Evolutionary conservation across 129 eudicot species (phyloP).

Genomic region (Dittrichia graveolens): DNA sequence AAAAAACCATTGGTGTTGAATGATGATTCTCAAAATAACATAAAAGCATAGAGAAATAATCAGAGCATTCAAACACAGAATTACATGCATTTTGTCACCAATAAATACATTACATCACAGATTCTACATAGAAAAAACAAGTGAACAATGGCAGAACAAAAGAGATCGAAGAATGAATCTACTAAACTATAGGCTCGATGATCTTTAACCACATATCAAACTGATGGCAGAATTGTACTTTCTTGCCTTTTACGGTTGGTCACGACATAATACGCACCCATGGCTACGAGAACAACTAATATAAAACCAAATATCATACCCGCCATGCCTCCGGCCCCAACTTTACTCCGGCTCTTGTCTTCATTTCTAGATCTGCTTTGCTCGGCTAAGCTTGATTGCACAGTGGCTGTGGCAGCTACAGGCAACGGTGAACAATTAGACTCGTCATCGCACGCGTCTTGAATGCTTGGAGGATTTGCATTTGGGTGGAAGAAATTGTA

Average conservation of each 20-base stretch:
- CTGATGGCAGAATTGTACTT: slow-evolving; percentile 44
- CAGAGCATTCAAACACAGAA: neutral
- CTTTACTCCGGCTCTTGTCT: slow-evolving; percentile 20
- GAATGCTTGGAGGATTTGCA: slow-evolving; percentile 30
- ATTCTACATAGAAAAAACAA: slow-evolving; percentile 11
- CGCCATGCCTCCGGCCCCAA: slow-evolving; percentile 57
- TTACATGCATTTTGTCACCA: slow-evolving; percentile 26
- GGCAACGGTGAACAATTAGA: slow-evolving; percentile 57
- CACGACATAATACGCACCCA: slow-evolving; percentile 60
- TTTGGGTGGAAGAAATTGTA: slow-evolving; percentile 71
- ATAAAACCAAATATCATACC: slow-evolving; percentile 44
- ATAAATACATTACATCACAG: slow-evolving; percentile 26
- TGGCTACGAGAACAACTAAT: slow-evolving; percentile 44
- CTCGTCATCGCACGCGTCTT: slow-evolving; percentile 36
- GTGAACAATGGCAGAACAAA: slow-evolving; percentile 2
- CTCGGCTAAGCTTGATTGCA: slow-evolving; percentile 55
- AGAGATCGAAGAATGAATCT: slow-evolving; percentile 27
- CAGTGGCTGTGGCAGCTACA: slow-evolving; percentile 63
- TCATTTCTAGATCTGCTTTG: slow-evolving; percentile 32
- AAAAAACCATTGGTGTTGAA: no score
- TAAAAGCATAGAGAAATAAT: no score
- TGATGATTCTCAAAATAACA: no score
- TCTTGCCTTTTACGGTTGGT: slow-evolving; percentile 37
- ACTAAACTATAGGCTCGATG: neutral
- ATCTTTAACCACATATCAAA: slow-evolving; percentile 32